Conservation (phyloP, 2,329 filamentous ascomycete genomes). For the Penicillium sp. region DNA sequence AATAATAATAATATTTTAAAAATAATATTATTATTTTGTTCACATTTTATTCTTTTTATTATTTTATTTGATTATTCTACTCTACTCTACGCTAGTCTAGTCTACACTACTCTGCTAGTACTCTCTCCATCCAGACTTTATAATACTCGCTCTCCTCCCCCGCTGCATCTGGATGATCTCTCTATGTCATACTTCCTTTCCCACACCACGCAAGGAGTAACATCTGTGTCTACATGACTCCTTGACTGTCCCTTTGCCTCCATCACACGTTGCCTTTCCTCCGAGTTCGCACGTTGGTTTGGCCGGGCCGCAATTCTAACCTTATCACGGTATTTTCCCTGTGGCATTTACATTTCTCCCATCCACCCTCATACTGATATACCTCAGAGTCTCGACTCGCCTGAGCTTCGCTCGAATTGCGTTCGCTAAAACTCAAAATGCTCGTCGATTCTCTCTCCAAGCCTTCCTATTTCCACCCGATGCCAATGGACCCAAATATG, state of each 20-base stretch:
- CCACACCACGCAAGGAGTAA: constrained; percentile 8
- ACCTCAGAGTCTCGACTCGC: background rate
- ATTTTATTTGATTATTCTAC: background rate
- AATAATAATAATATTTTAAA: too few species aligned
- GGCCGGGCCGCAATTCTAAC: constrained; percentile 29
- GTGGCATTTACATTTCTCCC: background rate
- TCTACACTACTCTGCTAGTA: constrained; percentile 1
- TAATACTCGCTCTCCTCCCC: constrained; percentile 20
- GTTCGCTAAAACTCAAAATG: constrained; percentile 25
- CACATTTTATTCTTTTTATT: constrained; percentile 8
- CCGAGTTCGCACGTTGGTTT: constrained; percentile 23
- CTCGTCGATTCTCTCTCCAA: constrained; percentile 37
- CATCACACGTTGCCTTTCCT: constrained; percentile 23
- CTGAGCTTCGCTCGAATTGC: constrained; percentile 3
- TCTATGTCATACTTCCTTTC: constrained; percentile 4
- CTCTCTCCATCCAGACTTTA: constrained; percentile 15
- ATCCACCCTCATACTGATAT: background rate
- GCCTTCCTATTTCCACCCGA: constrained; percentile 33
- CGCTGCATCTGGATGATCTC: background rate
- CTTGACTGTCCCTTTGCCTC: constrained; percentile 17
- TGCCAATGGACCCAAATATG: constrained; percentile 38
- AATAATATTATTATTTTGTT: constrained; percentile 9
- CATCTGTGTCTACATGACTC: constrained; percentile 1
- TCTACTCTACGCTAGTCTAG: constrained; percentile 4
- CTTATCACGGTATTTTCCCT: constrained; percentile 24